These are phyloP conservation scores for Cronartium quercuum DNA, from an alignment of 1,284 basidiomycete species.

Conservation along the genomic window DNA sequence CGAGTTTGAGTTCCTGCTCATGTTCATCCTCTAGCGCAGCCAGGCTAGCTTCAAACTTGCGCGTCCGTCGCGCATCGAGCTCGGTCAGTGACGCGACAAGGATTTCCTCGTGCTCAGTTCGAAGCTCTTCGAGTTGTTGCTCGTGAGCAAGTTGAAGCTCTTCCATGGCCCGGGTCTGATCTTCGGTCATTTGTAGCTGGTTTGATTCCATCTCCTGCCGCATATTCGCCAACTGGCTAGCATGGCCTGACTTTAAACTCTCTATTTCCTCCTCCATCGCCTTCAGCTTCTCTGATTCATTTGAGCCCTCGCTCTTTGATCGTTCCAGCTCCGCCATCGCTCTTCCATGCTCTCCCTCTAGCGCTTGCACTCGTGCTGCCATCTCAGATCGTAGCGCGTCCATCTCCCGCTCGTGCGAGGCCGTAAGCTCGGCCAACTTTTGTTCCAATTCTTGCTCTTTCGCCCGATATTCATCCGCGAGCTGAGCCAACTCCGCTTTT, in stretches of 20 bases:
- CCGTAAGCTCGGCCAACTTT: neutral
- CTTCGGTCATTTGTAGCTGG: neutral
- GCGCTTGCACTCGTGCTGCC: neutral
- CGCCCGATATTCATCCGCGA: neutral
- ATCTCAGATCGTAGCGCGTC: neutral
- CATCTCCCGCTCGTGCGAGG: neutral
- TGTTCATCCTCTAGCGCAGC: neutral
- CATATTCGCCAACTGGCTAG: neutral
- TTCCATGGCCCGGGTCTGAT: neutral
- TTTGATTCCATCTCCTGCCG: neutral
- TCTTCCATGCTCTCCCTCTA: neutral
- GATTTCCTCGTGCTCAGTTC: slow-evolving; percentile 32
- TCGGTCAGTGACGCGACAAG: slow-evolving; percentile 22
- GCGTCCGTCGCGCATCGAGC: slow-evolving; percentile 13
- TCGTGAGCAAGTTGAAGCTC: slow-evolving; percentile 2
- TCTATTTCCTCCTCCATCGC: neutral
- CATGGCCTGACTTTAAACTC: neutral
- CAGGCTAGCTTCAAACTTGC: slow-evolving; percentile 16
- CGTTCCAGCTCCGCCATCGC: neutral
- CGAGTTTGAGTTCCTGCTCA: neutral
- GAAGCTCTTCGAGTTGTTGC: neutral
- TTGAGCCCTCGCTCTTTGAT: neutral
- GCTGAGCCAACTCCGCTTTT: neutral
- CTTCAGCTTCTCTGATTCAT: neutral
- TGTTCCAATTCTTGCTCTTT: slow-evolving; percentile 4